Evolutionary conservation across 306 rosid genomes (phyloP), one percentile per base, ranked within the genome.

Genomic region (Castanopsis chinensis): DNA sequence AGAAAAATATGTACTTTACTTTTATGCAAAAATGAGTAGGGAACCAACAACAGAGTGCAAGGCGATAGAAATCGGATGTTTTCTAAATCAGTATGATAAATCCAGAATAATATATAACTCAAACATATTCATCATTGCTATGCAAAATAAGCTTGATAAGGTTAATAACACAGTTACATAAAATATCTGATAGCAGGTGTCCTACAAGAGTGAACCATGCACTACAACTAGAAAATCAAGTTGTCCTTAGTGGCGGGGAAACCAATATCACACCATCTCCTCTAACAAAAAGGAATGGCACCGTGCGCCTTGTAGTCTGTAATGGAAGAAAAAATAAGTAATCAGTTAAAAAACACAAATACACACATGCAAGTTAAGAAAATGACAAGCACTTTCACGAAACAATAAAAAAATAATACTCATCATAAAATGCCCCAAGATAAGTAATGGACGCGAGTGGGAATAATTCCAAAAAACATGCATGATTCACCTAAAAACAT

Each of bases 181-280:
- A 28, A n/a, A 4, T 67, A n/a, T 15, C 14, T 35, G 25, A 67
- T 20, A 32, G 27, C 13, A 67, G 21, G 72, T 18, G 27, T 9
- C 65, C 32, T 23, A 59, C 23, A 5, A n/a, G 25, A 67, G 11
- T 30, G 35, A 32, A 67, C 49, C 35, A 12, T 10, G 19, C 23
- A 35, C 72, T 33, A 33, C 72, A 45, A 1, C 12, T 67, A 9
- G 37, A 10, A 33, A 67, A 67, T 88, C 88, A 92, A 71, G 93
- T 95, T 21, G 98, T 96, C 88, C 99, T 91, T 73, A 96, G 83
- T 49, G 99, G 99, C 1, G 99, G 99, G 10, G 99, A 96, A 81
- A 96, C 99, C 79, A 96, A 90, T 80, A 96, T 96, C 75, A 96
- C 99, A 43, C 99, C 99, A 71, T 96, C 98, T 74, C 99, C 99